Conservation (phyloP, 306 rosid species). For the Carpinus fangiana region DNA sequence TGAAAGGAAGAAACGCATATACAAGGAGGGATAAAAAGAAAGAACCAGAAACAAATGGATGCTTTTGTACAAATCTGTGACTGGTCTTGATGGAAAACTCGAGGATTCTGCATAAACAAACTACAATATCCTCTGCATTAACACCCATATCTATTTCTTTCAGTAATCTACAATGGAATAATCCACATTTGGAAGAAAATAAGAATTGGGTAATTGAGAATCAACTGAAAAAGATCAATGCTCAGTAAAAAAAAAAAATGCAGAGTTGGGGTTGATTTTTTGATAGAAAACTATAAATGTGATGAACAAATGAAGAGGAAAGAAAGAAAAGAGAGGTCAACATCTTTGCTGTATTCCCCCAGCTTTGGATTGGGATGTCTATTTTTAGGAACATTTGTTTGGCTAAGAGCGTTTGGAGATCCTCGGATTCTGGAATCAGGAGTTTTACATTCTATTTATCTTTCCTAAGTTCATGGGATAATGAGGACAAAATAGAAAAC, state of each 20-base stretch:
- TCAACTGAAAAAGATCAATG: background rate
- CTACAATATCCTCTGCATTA: constrained; percentile 46
- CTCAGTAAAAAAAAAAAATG: too few species aligned
- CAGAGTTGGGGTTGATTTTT: constrained; percentile 12
- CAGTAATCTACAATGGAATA: background rate
- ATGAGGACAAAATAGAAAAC: constrained; percentile 28
- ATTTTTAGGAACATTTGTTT: constrained; percentile 42
- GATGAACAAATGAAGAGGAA: constrained; percentile 30
- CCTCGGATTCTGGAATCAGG: constrained; percentile 67
- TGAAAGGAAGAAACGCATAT: constrained; percentile 51
- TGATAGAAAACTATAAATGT: constrained; percentile 26
- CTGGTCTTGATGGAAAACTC: constrained; percentile 36
- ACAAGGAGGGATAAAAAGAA: constrained; percentile 26
- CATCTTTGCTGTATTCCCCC: constrained; percentile 30
- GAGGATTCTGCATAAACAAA: constrained; percentile 37
- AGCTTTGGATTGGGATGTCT: constrained; percentile 34
- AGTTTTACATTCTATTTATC: constrained; percentile 25
- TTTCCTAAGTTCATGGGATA: constrained; percentile 31
- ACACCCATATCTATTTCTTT: constrained; percentile 52
- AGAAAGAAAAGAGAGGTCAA: constrained; percentile 34
- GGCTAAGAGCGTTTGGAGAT: constrained; percentile 44
- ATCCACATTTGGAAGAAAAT: constrained; percentile 11
- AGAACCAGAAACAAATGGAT: constrained; percentile 48
- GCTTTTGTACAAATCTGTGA: constrained; percentile 37
- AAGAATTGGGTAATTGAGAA: constrained; percentile 2